Evolutionary conservation across 2,329 filamentous ascomycete genomes (phyloP).

Genomic region (Fusarium tanahbumbuense): DNA sequence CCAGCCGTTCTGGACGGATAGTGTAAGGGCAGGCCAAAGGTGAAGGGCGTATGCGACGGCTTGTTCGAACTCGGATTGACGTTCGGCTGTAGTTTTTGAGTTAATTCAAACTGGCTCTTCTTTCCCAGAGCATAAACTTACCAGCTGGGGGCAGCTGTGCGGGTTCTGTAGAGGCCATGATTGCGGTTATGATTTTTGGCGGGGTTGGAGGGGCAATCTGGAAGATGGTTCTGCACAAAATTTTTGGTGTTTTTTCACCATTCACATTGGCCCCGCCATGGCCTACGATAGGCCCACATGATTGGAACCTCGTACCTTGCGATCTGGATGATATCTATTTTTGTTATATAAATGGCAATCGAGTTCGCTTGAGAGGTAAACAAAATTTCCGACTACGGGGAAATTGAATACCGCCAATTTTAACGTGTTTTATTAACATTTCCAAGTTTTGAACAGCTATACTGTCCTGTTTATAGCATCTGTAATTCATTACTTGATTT

Average conservation of each 20-base stretch:
- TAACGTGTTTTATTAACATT: neutral
- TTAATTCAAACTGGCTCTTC: neutral
- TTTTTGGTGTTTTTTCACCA: conserved; percentile 46
- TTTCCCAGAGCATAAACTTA: conserved; percentile 21
- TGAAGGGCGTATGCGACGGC: conserved; percentile 86
- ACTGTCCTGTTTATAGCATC: conserved; percentile 8
- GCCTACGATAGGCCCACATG: conserved; percentile 12
- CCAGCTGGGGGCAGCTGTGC: conserved; percentile 49
- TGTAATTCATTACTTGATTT: conserved; percentile 6
- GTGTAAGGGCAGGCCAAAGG: conserved; percentile 87
- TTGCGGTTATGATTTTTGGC: conserved; percentile 39
- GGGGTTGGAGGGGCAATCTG: conserved; percentile 50
- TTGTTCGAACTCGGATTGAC: conserved; percentile 81
- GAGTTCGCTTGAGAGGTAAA: neutral
- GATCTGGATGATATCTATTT: neutral
- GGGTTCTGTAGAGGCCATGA: conserved; percentile 50
- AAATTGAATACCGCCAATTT: neutral
- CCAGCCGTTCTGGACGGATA: conserved; percentile 89
- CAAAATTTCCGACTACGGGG: neutral
- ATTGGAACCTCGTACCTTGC: neutral
- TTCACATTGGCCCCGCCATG: conserved; percentile 2
- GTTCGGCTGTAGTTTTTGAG: conserved; percentile 57
- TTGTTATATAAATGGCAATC: neutral
- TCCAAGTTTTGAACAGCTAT: conserved; percentile 13
- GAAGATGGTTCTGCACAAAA: conserved; percentile 41